phyloP scores from a whole-genome alignment of 352 stramenopile species.

The Pythium insidiosum region DNA sequence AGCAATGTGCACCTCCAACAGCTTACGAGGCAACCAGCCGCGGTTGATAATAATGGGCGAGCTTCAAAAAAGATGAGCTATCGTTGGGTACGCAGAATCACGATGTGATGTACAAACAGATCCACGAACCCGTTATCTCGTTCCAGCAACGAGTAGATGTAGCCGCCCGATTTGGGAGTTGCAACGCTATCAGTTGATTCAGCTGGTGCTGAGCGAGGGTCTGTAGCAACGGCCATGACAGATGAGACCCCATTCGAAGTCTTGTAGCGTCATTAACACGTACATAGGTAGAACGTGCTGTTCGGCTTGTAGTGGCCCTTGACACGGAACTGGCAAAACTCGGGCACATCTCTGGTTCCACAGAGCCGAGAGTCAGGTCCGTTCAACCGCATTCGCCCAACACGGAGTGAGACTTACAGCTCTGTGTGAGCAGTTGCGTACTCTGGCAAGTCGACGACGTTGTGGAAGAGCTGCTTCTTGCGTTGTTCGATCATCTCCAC shows the following conservation, averaged over 20 bases:
- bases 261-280: slow-evolving; percentile 1
- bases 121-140: slow-evolving; percentile 48
- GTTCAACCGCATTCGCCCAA: neutral
- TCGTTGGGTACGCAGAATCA: neutral
- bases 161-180: slow-evolving; percentile 74
- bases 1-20: slow-evolving; percentile 64
- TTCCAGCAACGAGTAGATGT: slow-evolving; percentile 78
- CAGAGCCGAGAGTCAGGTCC: neutral
- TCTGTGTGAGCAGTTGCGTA: slow-evolving; percentile 46
- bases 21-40: slow-evolving; percentile 70
- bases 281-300: slow-evolving; percentile 77
- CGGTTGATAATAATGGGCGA: slow-evolving; percentile 83
- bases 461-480: slow-evolving; percentile 61
- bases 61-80: too few species aligned
- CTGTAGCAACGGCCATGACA: slow-evolving; percentile 16
- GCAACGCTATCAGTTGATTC: slow-evolving; percentile 70
- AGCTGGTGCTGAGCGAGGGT: slow-evolving; percentile 72
- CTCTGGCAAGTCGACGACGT: slow-evolving; percentile 48
- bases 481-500: slow-evolving; percentile 80
- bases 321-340: slow-evolving; percentile 68
- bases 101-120: neutral
- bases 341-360: slow-evolving; percentile 50
- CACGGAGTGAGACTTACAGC: slow-evolving; percentile 22
- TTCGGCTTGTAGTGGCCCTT: slow-evolving; percentile 58
- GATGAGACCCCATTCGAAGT: neutral